phyloP scores from a whole-genome alignment of 176 grass and related monocot genomes.

The Echinochloa phyllopogon region DNA sequence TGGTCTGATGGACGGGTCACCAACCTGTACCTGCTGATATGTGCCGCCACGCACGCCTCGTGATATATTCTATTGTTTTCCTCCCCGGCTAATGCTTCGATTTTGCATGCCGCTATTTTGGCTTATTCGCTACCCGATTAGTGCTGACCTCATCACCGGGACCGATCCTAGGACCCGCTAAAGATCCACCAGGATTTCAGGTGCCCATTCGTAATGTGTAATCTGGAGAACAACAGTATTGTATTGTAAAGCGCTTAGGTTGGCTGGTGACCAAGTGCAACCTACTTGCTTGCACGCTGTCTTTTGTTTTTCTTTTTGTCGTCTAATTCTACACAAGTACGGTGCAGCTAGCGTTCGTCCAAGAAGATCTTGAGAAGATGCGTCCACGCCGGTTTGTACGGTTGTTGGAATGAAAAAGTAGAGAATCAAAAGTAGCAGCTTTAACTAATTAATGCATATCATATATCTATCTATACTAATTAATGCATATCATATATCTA shows the following conservation, averaged over 20 bases:
- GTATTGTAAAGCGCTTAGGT: not conserved
- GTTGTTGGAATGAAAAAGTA: not conserved
- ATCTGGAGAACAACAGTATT: not conserved
- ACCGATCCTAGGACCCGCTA: not conserved
- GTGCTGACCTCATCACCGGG: not conserved
- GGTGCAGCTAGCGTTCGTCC: too few relatives aligned
- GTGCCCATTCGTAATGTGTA: not conserved
- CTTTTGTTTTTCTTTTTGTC: too few relatives aligned
- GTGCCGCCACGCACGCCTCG: not conserved
- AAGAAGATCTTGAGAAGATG: not conserved
- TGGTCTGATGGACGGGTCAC: constrained; percentile 1
- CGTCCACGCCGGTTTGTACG: not conserved
- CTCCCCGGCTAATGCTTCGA: not conserved
- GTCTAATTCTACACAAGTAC: too few relatives aligned
- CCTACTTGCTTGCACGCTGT: not conserved
- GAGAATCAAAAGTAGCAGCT: not conserved
- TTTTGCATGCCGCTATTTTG: not conserved
- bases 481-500: too few relatives aligned
- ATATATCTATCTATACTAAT: too few relatives aligned
- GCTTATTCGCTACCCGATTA: not conserved
- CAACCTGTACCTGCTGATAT: not conserved
- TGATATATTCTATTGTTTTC: not conserved
- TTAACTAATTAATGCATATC: too few relatives aligned
- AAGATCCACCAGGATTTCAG: not conserved
- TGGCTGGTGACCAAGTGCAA: not conserved